phyloP scores from a whole-genome alignment of 768 basidiomycete genomes.

The Hemileccinum rubropunctum region DNA sequence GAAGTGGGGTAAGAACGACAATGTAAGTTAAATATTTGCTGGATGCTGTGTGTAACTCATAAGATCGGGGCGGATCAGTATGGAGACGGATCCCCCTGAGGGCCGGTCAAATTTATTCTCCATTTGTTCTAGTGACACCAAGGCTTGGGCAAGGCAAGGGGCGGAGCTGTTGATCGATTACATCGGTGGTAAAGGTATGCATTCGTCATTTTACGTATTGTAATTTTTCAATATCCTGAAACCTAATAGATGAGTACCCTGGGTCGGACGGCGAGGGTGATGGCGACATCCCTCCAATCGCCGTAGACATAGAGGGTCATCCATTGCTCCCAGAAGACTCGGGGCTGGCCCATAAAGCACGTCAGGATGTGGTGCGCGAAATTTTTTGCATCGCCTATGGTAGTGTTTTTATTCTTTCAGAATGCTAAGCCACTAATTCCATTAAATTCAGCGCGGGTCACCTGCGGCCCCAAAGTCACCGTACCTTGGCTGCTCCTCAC shows the following conservation, averaged over 20 bases:
- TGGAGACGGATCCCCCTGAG: background rate
- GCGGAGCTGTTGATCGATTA: background rate
- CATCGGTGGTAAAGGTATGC: background rate
- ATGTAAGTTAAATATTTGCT: no score
- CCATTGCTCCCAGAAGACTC: background rate
- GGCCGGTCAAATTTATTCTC: background rate
- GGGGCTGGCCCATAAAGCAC: background rate
- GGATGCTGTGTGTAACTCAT: no score
- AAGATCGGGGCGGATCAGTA: no score
- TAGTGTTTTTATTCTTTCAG: no score
- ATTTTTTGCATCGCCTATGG: background rate
- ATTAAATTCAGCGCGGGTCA: background rate
- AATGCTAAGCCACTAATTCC: no score
- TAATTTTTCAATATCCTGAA: no score
- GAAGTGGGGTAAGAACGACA: background rate
- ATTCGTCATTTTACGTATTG: no score
- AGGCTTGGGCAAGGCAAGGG: background rate
- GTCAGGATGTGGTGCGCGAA: background rate
- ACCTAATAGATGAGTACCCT: no score
- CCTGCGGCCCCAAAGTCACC: background rate
- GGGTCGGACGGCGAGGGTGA: background rate
- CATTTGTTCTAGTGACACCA: background rate
- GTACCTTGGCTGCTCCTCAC: background rate
- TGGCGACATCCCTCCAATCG: background rate
- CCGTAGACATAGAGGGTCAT: background rate